phyloP scores from a whole-genome alignment of 2,329 filamentous ascomycete genomes.

The Fusarium paranaense region DNA sequence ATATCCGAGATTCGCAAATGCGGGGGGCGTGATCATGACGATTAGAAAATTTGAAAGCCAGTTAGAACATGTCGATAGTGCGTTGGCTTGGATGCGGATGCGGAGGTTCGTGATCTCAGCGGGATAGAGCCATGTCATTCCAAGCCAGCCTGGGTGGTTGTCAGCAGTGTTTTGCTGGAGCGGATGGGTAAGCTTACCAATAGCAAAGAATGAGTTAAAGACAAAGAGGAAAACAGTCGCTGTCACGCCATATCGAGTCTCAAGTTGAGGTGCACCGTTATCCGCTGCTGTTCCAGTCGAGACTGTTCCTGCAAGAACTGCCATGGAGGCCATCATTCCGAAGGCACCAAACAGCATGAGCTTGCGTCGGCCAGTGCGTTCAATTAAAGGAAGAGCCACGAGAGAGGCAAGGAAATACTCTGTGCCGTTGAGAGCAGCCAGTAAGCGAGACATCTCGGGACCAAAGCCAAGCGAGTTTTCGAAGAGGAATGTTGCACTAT shows the following conservation, averaged over 20 bases:
- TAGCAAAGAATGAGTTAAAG: slow-evolving; percentile 71
- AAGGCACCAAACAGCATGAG: slow-evolving; percentile 74
- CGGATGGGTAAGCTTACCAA: slow-evolving; percentile 19
- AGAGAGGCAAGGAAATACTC: slow-evolving; percentile 55
- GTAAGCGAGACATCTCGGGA: slow-evolving; percentile 61
- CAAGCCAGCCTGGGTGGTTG: slow-evolving; percentile 57
- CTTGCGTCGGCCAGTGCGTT: slow-evolving; percentile 67
- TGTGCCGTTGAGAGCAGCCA: slow-evolving; percentile 65
- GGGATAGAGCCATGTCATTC: slow-evolving; percentile 70
- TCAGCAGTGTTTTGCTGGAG: not conserved
- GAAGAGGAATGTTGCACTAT: slow-evolving; percentile 35
- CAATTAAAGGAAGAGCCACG: slow-evolving; percentile 55
- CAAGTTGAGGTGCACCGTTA: slow-evolving; percentile 42
- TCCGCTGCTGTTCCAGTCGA: slow-evolving; percentile 47
- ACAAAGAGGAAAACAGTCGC: slow-evolving; percentile 67
- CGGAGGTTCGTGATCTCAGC: slow-evolving; percentile 71
- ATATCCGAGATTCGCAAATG: slow-evolving; percentile 65
- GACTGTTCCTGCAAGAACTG: slow-evolving; percentile 57
- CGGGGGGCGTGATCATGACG: slow-evolving; percentile 82
- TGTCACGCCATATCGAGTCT: slow-evolving; percentile 43
- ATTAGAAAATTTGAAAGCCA: slow-evolving; percentile 78
- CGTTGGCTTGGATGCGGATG: slow-evolving; percentile 67
- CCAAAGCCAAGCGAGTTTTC: slow-evolving; percentile 59
- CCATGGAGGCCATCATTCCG: slow-evolving; percentile 74
- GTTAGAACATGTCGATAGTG: slow-evolving; percentile 67